A percentile compares a stretch with the other conserved stretches of the same genome.
These are phyloP conservation scores for Globisporangium splendens DNA, from an alignment of 352 stramenopile genomes.

Conservation along the genomic window DNA sequence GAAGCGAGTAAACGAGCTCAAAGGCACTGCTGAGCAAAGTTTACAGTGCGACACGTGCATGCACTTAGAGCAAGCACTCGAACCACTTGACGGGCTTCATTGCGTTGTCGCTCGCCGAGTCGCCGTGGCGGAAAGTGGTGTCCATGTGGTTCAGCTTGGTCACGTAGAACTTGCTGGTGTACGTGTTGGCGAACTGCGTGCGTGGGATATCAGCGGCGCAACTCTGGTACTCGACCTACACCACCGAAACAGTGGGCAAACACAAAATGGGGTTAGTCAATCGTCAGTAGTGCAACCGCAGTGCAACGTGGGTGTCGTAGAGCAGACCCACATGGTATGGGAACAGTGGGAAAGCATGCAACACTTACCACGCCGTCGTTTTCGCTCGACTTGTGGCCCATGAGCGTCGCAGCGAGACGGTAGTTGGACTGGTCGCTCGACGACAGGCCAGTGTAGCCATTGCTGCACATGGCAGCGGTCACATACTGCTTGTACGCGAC, in stretches of 20 bases:
- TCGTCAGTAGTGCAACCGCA: no score
- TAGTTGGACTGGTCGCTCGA: no score
- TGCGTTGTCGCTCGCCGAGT: constrained; percentile 26
- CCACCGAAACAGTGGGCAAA: no score
- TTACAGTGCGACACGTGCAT: not conserved
- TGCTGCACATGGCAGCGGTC: constrained; percentile 21
- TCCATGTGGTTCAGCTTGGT: constrained; percentile 45
- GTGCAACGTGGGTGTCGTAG: no score
- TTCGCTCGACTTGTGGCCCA: no score
- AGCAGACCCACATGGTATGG: no score
- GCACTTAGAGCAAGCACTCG: constrained; percentile 21
- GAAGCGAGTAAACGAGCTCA: no score
- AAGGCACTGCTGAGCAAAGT: not conserved
- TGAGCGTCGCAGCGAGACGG: no score
- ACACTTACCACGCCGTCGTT: no score
- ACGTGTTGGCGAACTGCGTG: constrained; percentile 30
- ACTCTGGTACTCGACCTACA: constrained; percentile 37
- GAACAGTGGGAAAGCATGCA: no score
- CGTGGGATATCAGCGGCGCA: constrained; percentile 24
- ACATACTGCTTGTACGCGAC: constrained; percentile 26
- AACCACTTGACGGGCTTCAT: constrained; percentile 24
- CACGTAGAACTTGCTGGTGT: constrained; percentile 32
- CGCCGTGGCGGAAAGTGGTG: constrained; percentile 31
- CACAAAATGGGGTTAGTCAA: no score
- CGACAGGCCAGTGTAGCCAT: no score